Evolutionary conservation across 2,329 filamentous ascomycete genomes (phyloP).

Genomic region (Venturia pyrina): DNA sequence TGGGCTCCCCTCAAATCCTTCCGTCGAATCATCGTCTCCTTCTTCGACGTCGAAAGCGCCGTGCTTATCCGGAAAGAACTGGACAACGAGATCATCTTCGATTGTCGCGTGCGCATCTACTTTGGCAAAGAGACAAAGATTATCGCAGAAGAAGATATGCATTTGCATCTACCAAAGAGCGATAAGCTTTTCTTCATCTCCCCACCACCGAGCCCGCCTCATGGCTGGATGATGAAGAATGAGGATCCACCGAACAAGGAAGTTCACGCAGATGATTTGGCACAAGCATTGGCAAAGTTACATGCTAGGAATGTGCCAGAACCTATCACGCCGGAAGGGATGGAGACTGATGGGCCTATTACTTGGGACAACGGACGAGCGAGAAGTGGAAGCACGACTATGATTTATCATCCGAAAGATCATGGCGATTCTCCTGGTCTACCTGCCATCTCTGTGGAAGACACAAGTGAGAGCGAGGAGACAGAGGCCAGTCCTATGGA

Average conservation of each 20-base stretch:
- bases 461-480: conserved; percentile 35
- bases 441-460: conserved; percentile 54
- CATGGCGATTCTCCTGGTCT: conserved; percentile 50
- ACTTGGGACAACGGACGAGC: conserved; percentile 18
- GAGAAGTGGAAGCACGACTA: conserved; percentile 44
- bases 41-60: conserved; percentile 60
- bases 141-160: conserved; percentile 28
- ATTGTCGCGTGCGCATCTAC: conserved; percentile 57
- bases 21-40: conserved; percentile 70
- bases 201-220: conserved; percentile 52
- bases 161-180: conserved; percentile 46
- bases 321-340: conserved; percentile 19
- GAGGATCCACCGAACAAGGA: conserved; percentile 58
- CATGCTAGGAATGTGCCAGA: conserved; percentile 27
- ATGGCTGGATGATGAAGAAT: conserved; percentile 53
- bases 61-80: conserved; percentile 61
- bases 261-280: conserved; percentile 53
- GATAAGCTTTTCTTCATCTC: conserved; percentile 58
- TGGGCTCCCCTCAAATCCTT: conserved; percentile 77
- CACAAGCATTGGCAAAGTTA: conserved; percentile 44
- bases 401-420: conserved; percentile 53
- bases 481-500: conserved; percentile 33
- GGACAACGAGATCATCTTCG: conserved; percentile 65
- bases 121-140: conserved; percentile 45
- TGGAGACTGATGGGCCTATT: conserved; percentile 16